A percentile compares a stretch with the other conserved stretches of the same genome.
Conservation (phyloP, 805 yeast species). For the Metschnikowia colocasiae region DNA sequence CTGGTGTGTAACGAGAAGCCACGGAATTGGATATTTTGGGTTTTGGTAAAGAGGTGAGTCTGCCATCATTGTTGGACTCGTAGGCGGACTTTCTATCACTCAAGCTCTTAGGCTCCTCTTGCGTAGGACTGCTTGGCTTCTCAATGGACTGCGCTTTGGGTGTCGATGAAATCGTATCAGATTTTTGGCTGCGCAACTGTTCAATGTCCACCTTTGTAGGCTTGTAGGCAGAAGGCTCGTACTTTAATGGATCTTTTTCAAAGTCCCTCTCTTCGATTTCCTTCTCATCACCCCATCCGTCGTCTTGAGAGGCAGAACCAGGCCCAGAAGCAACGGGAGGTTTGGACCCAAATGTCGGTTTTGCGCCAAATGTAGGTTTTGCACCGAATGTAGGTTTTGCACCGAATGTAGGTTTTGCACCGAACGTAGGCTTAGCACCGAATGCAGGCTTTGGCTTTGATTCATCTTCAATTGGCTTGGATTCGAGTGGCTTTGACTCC, state of each 20-base stretch:
- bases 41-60: conserved; percentile 61
- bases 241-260: conserved; percentile 45
- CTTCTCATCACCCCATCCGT: conserved; percentile 72
- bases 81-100: conserved; percentile 44
- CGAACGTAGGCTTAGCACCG: conserved; percentile 17
- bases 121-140: conserved; percentile 9
- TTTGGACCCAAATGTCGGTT: conserved; percentile 19
- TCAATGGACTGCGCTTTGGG: conserved; percentile 24
- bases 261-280: conserved; percentile 56
- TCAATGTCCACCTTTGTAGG: conserved; percentile 62
- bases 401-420: conserved; percentile 17
- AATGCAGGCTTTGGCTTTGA: conserved; percentile 11
- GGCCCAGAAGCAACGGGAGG: conserved; percentile 28
- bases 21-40: conserved; percentile 53
- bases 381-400: conserved; percentile 20
- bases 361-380: conserved; percentile 19
- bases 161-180: conserved; percentile 43
- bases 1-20: conserved; percentile 44
- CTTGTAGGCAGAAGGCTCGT: conserved; percentile 58
- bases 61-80: conserved; percentile 39
- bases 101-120: conserved; percentile 44
- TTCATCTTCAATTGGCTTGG: conserved; percentile 6
- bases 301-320: conserved; percentile 27
- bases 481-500: neutral
- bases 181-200: conserved; percentile 48